Evolutionary conservation across 1,139 yeast genomes (phyloP).

Genomic region (Blastobotrys indianensis): DNA sequence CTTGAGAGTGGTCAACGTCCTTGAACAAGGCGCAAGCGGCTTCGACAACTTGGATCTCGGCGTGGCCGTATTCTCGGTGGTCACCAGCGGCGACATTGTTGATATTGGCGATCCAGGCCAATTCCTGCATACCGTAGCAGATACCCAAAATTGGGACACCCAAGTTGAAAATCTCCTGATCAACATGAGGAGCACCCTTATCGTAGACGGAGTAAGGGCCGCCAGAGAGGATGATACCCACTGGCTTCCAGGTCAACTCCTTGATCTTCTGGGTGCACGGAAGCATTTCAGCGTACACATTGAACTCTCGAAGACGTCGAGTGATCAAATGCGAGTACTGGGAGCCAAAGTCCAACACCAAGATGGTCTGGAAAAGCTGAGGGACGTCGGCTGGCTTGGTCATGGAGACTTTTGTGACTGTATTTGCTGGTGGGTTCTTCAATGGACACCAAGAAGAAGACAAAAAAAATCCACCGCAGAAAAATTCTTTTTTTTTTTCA

Average conservation of each 20-base stretch:
- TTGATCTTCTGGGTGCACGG: constrained; percentile 97
- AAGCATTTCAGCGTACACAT: constrained; percentile 97
- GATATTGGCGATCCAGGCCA: constrained; percentile 91
- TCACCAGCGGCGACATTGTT: constrained; percentile 94
- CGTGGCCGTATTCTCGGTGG: constrained; percentile 98
- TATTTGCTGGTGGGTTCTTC: constrained; percentile 1
- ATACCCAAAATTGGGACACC: constrained; percentile 94
- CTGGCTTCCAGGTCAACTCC: constrained; percentile 91
- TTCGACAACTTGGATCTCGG: constrained; percentile 75
- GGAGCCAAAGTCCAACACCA: constrained; percentile 96
- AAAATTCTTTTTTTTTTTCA: not conserved
- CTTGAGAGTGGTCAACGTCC: constrained; percentile 87
- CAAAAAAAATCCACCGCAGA: not conserved
- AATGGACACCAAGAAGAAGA: constrained; percentile 12
- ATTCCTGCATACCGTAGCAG: constrained; percentile 98
- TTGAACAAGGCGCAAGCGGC: constrained; percentile 64
- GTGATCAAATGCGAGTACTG: constrained; percentile 97
- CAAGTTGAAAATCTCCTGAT: constrained; percentile 83
- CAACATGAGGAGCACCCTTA: constrained; percentile 95
- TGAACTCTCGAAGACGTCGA: constrained; percentile 95
- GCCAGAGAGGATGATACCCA: constrained; percentile 93
- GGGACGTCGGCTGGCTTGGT: constrained; percentile 46
- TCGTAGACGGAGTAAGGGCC: constrained; percentile 98
- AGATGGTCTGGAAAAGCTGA: constrained; percentile 86
- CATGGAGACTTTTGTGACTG: constrained; percentile 16